phyloP scores from a whole-genome alignment of 140 eudicot genomes.

The Oenanthe javanica region DNA sequence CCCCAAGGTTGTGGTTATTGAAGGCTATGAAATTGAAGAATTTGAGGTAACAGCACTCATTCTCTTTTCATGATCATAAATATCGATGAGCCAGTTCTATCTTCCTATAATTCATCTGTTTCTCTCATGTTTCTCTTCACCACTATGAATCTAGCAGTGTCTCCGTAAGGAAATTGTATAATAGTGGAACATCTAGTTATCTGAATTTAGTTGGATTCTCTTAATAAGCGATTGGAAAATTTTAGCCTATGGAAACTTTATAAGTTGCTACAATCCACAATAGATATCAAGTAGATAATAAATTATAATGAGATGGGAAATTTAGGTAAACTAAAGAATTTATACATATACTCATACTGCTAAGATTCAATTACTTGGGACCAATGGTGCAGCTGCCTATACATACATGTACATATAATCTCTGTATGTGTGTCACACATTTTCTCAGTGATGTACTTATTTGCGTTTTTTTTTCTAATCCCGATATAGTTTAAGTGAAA shows the following conservation, averaged over 20 bases:
- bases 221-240: background rate
- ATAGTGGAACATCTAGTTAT: background rate
- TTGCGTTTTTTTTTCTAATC: background rate
- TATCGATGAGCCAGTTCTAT: background rate
- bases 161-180: background rate
- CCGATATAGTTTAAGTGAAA: too few relatives aligned
- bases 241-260: background rate
- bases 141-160: background rate
- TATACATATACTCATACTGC: background rate
- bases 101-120: background rate
- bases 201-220: background rate
- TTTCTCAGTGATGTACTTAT: background rate
- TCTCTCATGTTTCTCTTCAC: background rate
- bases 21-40: slow-evolving; percentile 69
- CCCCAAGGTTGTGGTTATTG: slow-evolving; percentile 41
- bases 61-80: too few relatives aligned
- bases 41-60: slow-evolving; percentile 51
- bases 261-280: background rate
- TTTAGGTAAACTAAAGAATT: too few relatives aligned
- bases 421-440: background rate
- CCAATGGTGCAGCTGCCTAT: too few relatives aligned
- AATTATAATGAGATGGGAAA: too few relatives aligned
- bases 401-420: background rate
- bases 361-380: background rate
- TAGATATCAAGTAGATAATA: background rate